Evolutionary conservation across 768 basidiomycete species (phyloP).

Genomic region (Phanerodontia chrysosporium): DNA sequence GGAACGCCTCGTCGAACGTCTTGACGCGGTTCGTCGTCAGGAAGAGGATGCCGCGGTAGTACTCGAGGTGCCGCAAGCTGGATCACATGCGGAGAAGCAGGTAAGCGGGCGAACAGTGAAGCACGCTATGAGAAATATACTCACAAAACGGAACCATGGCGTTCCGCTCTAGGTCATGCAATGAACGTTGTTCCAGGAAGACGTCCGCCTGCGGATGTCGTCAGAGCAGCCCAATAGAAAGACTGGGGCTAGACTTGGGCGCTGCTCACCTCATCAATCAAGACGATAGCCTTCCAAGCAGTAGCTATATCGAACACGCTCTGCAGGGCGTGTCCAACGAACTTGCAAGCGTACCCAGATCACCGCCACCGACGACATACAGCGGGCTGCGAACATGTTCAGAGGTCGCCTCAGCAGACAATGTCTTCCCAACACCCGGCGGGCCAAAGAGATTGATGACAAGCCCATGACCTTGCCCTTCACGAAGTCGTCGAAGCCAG

Average conservation of each 20-base stretch:
- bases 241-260: not conserved
- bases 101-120: not conserved
- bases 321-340: slow-evolving; percentile 25
- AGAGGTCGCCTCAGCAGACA: slow-evolving; percentile 22
- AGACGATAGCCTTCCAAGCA: slow-evolving; percentile 30
- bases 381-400: slow-evolving; percentile 17
- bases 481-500: slow-evolving; percentile 30
- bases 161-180: slow-evolving; percentile 60
- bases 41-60: slow-evolving; percentile 35
- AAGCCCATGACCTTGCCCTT: slow-evolving; percentile 32
- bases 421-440: slow-evolving; percentile 26
- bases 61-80: slow-evolving; percentile 19
- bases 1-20: slow-evolving; percentile 65
- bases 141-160: slow-evolving; percentile 60
- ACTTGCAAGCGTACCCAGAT: slow-evolving; percentile 28
- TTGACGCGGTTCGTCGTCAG: slow-evolving; percentile 39
- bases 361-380: slow-evolving; percentile 28
- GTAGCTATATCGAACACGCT: slow-evolving; percentile 28
- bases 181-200: slow-evolving; percentile 62
- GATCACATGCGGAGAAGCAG: not conserved
- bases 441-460: slow-evolving; percentile 27
- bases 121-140: not conserved
- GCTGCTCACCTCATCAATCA: slow-evolving; percentile 26
- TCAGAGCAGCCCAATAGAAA: not conserved
- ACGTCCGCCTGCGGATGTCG: slow-evolving; percentile 45